Percentiles rank a stretch among this genome's conserved stretches.
phyloP scores from a whole-genome alignment of 2,329 filamentous ascomycete species.

The Ceratocystis diversiconidia region DNA sequence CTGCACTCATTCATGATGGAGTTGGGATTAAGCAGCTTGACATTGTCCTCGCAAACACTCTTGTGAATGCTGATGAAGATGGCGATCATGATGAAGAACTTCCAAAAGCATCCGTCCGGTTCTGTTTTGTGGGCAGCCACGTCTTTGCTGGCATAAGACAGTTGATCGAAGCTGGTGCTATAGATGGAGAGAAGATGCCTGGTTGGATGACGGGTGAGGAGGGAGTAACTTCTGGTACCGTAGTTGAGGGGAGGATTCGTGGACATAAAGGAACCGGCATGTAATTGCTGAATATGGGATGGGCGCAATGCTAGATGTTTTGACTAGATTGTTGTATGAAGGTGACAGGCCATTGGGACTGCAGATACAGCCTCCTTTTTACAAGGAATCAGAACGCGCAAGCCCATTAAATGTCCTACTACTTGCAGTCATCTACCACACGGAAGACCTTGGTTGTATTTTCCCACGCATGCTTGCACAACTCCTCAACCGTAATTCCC shows the following conservation, averaged over 20 bases:
- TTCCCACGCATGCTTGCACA: slow-evolving; percentile 72
- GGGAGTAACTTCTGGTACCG: slow-evolving; percentile 57
- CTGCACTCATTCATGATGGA: slow-evolving; percentile 40
- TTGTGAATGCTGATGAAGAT: not conserved
- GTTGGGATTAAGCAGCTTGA: slow-evolving; percentile 49
- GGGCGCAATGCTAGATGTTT: not conserved
- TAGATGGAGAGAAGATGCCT: slow-evolving; percentile 67
- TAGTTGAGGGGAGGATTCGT: slow-evolving; percentile 51
- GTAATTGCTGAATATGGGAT: not conserved
- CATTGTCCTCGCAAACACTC: slow-evolving; percentile 31
- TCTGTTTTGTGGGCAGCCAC: slow-evolving; percentile 62
- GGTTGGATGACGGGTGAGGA: slow-evolving; percentile 87
- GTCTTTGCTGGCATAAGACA: slow-evolving; percentile 69
- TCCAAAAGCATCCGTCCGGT: slow-evolving; percentile 38
- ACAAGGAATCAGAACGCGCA: not conserved
- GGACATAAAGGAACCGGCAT: slow-evolving; percentile 29
- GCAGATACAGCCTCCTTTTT: not conserved
- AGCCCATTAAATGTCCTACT: not conserved
- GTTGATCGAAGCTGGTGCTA: slow-evolving; percentile 59
- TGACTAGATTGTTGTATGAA: not conserved
- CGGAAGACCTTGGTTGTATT: slow-evolving; percentile 74
- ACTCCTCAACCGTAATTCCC: slow-evolving; percentile 60
- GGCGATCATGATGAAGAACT: slow-evolving; percentile 3
- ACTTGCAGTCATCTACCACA: slow-evolving; percentile 35
- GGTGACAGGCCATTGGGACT: not conserved